These are phyloP conservation scores for Fragilaria crotonensis DNA, from an alignment of 108 stramenopile genomes.

Conservation along the genomic window DNA sequence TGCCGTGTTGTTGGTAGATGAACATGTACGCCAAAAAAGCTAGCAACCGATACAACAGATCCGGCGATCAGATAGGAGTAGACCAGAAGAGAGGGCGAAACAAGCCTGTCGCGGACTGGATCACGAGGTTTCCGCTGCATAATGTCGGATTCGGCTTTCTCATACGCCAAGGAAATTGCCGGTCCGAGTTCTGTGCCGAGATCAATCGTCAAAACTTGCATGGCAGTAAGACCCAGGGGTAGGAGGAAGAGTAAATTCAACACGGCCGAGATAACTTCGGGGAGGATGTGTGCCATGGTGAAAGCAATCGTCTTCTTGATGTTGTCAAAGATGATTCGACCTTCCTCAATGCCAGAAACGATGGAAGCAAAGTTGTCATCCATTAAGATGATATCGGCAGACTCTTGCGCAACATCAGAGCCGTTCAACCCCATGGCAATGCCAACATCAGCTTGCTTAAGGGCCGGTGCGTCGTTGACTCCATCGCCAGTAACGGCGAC, in stretches of 20 bases:
- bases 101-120: no score
- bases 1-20: no score
- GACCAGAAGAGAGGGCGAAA: no score
- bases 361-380: slow-evolving; percentile 81
- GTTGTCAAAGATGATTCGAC: slow-evolving; percentile 71
- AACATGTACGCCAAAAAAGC: no score
- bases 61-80: no score
- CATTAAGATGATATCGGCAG: slow-evolving; percentile 70
- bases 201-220: slow-evolving; percentile 17
- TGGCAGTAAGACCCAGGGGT: slow-evolving; percentile 8
- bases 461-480: slow-evolving; percentile 94
- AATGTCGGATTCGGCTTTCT: slow-evolving; percentile 4
- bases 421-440: slow-evolving; percentile 98
- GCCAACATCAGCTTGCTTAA: slow-evolving; percentile 91
- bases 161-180: slow-evolving; percentile 14
- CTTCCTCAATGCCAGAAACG: slow-evolving; percentile 64
- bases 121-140: slow-evolving; percentile 9
- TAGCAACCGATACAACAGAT: no score
- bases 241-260: not conserved
- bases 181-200: slow-evolving; percentile 5
- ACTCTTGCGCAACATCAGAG: slow-evolving; percentile 94
- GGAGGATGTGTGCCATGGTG: slow-evolving; percentile 50
- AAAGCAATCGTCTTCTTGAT: slow-evolving; percentile 49
- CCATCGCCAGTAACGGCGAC: slow-evolving; percentile 84
- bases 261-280: slow-evolving; percentile 23